phyloP scores from a whole-genome alignment of 2,329 filamentous ascomycete genomes.

The Malbranchea zuffiana region DNA sequence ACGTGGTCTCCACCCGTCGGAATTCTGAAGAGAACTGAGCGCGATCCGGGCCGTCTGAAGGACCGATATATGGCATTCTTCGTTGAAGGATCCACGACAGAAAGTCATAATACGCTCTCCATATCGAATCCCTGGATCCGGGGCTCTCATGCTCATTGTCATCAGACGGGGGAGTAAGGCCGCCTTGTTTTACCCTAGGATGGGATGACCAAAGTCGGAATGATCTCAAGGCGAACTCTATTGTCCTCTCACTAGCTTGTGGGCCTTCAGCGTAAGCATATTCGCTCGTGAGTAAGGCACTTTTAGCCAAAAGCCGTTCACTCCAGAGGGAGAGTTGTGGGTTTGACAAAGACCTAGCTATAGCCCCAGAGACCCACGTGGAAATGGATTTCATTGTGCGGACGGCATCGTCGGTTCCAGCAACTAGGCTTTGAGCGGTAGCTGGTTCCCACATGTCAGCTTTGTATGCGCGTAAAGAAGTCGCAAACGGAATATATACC shows the following conservation, averaged over 20 bases:
- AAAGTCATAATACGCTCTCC: conserved; percentile 74
- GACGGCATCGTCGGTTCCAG: conserved; percentile 47
- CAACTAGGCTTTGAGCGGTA: conserved; percentile 35
- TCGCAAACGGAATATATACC: conserved; percentile 41
- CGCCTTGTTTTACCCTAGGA: conserved; percentile 26
- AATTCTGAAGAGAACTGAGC: conserved; percentile 63
- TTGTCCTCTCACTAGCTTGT: conserved; percentile 19
- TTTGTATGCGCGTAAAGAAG: conserved; percentile 9
- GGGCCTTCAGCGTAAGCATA: conserved; percentile 26
- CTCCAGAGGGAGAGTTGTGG: conserved; percentile 66
- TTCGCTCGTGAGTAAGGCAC: conserved; percentile 57
- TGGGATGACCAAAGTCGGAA: conserved; percentile 40
- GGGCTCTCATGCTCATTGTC: conserved; percentile 17
- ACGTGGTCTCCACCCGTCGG: conserved; percentile 65
- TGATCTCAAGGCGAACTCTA: conserved; percentile 34
- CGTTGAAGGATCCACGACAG: conserved; percentile 65
- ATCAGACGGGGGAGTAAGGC: conserved; percentile 15
- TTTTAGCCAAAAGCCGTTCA: conserved; percentile 64
- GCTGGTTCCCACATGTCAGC: conserved; percentile 25
- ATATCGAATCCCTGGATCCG: conserved; percentile 45
- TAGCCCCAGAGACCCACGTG: conserved; percentile 44
- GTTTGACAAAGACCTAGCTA: conserved; percentile 35
- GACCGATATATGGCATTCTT: conserved; percentile 26
- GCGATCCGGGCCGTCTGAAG: conserved; percentile 36
- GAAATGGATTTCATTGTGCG: conserved; percentile 56